phyloP scores from a whole-genome alignment of 192 early-diverging fungal genomes.

The Coemansia biformis region DNA sequence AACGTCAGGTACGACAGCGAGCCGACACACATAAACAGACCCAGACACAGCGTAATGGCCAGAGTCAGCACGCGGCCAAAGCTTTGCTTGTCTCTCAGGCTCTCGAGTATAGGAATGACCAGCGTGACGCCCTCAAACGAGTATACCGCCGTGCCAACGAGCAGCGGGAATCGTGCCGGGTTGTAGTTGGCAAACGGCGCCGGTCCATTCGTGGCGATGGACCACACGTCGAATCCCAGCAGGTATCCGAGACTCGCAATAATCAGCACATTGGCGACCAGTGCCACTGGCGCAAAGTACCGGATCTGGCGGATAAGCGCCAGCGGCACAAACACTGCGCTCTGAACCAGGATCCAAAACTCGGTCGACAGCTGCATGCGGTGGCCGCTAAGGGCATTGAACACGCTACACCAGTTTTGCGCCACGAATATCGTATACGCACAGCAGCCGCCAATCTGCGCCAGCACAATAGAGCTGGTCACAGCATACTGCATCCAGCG shows the following conservation, averaged over 20 bases:
- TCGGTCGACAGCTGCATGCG: constrained; percentile 57
- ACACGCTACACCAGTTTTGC: constrained; percentile 70
- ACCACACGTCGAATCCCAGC: constrained; percentile 71
- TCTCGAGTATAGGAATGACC: constrained; percentile 66
- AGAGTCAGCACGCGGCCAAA: constrained; percentile 76
- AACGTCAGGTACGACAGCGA: constrained; percentile 84
- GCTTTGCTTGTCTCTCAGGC: constrained; percentile 79
- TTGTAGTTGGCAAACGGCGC: constrained; percentile 74
- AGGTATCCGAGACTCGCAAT: constrained; percentile 81
- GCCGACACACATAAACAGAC: constrained; percentile 80
- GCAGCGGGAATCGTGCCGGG: constrained; percentile 70
- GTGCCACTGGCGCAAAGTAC: constrained; percentile 78
- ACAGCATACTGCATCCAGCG: constrained; percentile 61
- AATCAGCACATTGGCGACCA: constrained; percentile 91
- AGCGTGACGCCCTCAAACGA: constrained; percentile 87
- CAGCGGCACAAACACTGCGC: constrained; percentile 73
- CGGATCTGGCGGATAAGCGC: constrained; percentile 90
- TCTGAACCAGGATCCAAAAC: constrained; percentile 75
- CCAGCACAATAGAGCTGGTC: constrained; percentile 62
- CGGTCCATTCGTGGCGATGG: constrained; percentile 49
- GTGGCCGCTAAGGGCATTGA: constrained; percentile 67
- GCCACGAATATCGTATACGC: constrained; percentile 90
- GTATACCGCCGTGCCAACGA: constrained; percentile 95
- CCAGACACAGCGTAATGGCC: constrained; percentile 71
- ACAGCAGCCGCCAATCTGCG: constrained; percentile 82